Base-by-base conservation (phyloP, 2,329 filamentous ascomycete genomes). In the Colletotrichum neosansevieriae region DNA sequence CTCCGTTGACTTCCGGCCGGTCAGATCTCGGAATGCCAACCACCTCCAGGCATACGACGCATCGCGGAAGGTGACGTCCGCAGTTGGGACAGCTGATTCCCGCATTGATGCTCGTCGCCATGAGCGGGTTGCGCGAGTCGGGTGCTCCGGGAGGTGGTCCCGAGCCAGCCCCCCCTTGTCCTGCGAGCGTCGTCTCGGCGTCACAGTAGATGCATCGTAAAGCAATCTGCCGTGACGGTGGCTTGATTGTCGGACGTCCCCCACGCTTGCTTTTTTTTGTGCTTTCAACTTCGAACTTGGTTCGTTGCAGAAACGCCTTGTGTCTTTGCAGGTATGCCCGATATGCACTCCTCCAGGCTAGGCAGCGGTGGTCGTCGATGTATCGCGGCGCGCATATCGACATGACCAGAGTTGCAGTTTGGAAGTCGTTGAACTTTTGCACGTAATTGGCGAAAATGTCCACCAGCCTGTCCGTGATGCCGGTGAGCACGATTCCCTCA, bases 131-230 rank as follows among this genome's bases (percentile, higher is more conserved):
- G n/a, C 81, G 76, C 72, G 70, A 76, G 71, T 81, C 79, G 44
- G 60, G 59, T 53, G 56, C 42, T 42, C 54, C 66, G 19, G 63
- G 63, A n/a, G 59, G 70, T 38, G 69, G 59, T 57, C 61, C 50
- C 51, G 54, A 57, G 19, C 71, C 66, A 58, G 49, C 53, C 32
- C 64, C 64, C 45, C 64, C 63, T 49, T 70, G 61, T 29, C 66
- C 67, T n/a, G 61, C 59, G 50, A 71, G 64, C 29, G 68, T 85
- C 57, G 85, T 85, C 75, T 88, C 84, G 38, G 86, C 84, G 73
- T 92, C 89, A 80, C 93, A 96, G 80, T 93, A 92, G 54, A 91
- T 86, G 79, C 93, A 96, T 53, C 92, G 88, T 56, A 96, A 86
- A 4, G 91, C 89, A 60, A 95, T 88, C 78, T 93, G 92, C 36